Evolutionary conservation across 1,139 yeast species (phyloP).

Genomic region (Saccharomyces pastorianus): DNA sequence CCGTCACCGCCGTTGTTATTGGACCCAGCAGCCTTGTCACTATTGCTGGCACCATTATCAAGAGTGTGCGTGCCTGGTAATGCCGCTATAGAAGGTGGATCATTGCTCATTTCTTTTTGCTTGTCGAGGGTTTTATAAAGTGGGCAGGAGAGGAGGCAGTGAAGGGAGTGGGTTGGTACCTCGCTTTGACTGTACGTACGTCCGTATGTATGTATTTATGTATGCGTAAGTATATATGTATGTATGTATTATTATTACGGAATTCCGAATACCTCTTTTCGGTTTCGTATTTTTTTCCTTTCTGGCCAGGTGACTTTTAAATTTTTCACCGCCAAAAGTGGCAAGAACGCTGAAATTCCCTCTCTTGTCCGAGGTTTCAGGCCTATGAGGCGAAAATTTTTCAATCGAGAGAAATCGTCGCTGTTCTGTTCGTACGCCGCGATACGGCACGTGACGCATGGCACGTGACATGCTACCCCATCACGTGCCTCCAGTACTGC

Average conservation of each 20-base stretch:
- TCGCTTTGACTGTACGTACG: neutral
- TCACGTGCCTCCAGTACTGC: neutral
- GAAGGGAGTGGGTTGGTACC: neutral
- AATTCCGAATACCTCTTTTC: neutral
- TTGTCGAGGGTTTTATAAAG: neutral
- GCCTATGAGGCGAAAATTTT: neutral
- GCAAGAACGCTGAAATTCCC: neutral
- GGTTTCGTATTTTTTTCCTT: neutral
- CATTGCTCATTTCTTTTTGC: neutral
- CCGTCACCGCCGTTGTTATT: neutral
- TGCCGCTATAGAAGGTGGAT: neutral
- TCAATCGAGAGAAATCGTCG: neutral
- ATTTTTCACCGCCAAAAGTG: neutral
- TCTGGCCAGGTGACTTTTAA: neutral
- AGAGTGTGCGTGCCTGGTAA: neutral
- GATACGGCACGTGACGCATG: neutral
- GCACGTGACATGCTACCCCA: neutral
- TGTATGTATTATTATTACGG: neutral
- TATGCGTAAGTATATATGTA: neutral
- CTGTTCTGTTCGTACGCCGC: neutral
- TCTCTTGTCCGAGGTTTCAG: neutral
- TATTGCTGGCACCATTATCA: neutral
- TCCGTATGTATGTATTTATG: neutral
- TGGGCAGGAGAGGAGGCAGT: neutral
- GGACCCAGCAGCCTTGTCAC: neutral